Base-by-base conservation (phyloP, 192 early-diverging fungal species). In the Cladochytrium replicatum region DNA sequence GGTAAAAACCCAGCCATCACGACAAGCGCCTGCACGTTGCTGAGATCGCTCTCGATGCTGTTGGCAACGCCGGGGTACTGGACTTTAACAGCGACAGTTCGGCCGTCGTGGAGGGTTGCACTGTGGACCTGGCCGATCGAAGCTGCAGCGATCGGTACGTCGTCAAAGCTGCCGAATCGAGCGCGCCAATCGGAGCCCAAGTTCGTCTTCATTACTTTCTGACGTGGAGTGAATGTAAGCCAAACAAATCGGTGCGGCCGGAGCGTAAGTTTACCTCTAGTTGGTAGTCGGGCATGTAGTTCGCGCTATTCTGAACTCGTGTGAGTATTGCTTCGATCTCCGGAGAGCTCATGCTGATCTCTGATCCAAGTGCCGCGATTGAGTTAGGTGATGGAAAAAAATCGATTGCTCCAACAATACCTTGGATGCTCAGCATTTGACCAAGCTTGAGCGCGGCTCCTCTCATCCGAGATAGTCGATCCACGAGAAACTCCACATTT, bases 391-490 rank as follows among this genome's bases (percentile, higher is more conserved):
- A n/a, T n/a, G n/a, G n/a, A n/a, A n/a, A n/a, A n/a, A n/a, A n/a
- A n/a, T n/a, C n/a, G n/a, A 51, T 17, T 29, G 31, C 23, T 3
- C n/a, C 23, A 9, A 29, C 11, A 1, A 48, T 72, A 73, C 86
- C 85, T 70, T 98, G 95, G 53, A 98, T 98, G 56, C 85, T 88
- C 1, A 98, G 58, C 91, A 98, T 96, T 61, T 98, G 95, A 2
- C 92, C 95, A 27, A 98, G 76, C 55, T 98, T 98, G 11, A 98
- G 65, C 3, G 95, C 95, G 0, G 95, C 95, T 0, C 95, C 95
- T 29, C 95, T 82, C 92, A 99, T 96, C 29, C 72, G 71, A 0
- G 89, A 82, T 11, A 99, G 71, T 46, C 87, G 86, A 32, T 62
- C 72, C 4, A 94, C 91, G 8, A 99, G 66, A 2, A 84, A 77